These are phyloP conservation scores for Colletotrichum kahawae DNA, from an alignment of 2,329 filamentous ascomycete genomes.

Conservation along the genomic window DNA sequence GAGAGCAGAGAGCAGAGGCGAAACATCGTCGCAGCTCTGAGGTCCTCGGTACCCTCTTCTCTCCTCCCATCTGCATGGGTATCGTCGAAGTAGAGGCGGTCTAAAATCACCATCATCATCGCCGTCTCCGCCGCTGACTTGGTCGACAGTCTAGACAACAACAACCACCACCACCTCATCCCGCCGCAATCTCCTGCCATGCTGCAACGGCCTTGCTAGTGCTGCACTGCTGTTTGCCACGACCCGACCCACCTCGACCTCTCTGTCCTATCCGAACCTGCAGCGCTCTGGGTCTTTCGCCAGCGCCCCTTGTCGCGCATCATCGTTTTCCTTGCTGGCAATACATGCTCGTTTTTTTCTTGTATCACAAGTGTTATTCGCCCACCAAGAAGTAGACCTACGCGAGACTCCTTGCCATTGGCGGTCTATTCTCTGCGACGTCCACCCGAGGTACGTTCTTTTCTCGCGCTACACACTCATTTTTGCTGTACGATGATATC, in stretches of 20 bases:
- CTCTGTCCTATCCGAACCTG: not conserved
- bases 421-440: not conserved
- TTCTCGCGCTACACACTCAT: not conserved
- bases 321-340: not conserved
- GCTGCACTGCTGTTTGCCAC: not conserved
- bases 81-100: not conserved
- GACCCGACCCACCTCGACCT: not conserved
- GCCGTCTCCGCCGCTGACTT: not conserved
- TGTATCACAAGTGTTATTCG: not conserved
- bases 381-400: not conserved
- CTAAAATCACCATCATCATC: not conserved
- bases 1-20: not conserved
- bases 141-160: not conserved
- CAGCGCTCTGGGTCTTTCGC: not conserved
- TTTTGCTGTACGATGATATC: not conserved
- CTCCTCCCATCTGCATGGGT: not conserved
- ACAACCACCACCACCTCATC: not conserved
- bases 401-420: not conserved
- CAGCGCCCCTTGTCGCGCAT: not conserved
- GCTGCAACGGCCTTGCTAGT: conserved; percentile 8
- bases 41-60: not conserved
- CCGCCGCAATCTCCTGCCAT: not conserved
- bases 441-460: not conserved
- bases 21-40: not conserved
- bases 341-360: not conserved